A percentile compares a stretch with the other conserved stretches of the same genome.
These are phyloP conservation scores for Cicer arietinum DNA, from an alignment of 306 rosid genomes.

Conservation along the genomic window DNA sequence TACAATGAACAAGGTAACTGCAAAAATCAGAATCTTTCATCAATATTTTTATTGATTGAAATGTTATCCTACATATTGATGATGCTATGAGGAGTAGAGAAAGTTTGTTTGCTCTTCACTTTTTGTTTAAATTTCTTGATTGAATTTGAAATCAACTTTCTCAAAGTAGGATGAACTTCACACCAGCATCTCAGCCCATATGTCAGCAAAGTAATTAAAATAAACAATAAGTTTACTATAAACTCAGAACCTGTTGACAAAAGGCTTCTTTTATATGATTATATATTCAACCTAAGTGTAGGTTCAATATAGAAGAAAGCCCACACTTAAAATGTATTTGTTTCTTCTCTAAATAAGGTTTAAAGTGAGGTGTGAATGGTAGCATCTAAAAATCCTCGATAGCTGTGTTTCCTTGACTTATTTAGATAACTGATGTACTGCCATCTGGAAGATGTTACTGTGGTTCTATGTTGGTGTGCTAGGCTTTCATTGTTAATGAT, in stretches of 20 bases:
- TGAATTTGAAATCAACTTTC: not conserved
- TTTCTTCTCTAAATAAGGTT: not conserved
- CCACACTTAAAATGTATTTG: constrained; percentile 12
- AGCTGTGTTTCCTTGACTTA: constrained; percentile 31
- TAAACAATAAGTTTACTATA: not conserved
- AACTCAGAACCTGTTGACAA: constrained; percentile 15
- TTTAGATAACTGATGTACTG: constrained; percentile 34
- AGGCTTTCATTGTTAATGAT: constrained; percentile 11
- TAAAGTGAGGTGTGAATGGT: constrained; percentile 30
- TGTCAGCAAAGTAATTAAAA: constrained; percentile 9
- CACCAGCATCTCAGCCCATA: constrained; percentile 14
- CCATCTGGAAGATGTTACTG: constrained; percentile 38
- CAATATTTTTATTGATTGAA: not conserved
- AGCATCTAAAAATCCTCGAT: constrained; percentile 29
- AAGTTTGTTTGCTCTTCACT: constrained; percentile 13
- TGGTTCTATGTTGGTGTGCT: constrained; percentile 25
- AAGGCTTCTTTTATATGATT: constrained; percentile 30
- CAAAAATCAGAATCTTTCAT: not conserved
- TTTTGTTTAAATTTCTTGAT: constrained; percentile 22
- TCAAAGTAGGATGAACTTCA: constrained; percentile 31
- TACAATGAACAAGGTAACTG: constrained; percentile 89
- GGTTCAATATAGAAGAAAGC: constrained; percentile 16
- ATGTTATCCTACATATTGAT: constrained; percentile 20
- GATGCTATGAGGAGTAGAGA: constrained; percentile 27
- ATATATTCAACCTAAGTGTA: constrained; percentile 29